These are phyloP conservation scores for Skeletonema marinoi DNA, from an alignment of 108 stramenopile species.

Conservation along the genomic window DNA sequence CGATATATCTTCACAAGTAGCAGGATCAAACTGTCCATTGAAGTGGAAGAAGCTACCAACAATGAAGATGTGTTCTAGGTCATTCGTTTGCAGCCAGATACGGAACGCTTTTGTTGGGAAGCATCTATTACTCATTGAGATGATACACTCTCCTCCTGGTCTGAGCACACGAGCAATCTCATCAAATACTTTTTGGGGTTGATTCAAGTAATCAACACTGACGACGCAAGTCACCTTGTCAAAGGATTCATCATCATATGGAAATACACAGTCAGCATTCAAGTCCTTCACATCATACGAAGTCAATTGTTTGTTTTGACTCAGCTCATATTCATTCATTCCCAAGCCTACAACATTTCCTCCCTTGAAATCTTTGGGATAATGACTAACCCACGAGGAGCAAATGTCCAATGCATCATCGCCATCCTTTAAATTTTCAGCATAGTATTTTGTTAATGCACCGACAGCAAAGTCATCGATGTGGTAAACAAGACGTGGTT, in stretches of 20 bases:
- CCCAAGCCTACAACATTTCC: constrained; percentile 84
- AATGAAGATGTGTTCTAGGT: constrained; percentile 94
- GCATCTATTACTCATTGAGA: constrained; percentile 93
- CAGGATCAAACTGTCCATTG: constrained; percentile 81
- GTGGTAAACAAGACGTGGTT: constrained; percentile 78
- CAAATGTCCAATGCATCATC: constrained; percentile 95
- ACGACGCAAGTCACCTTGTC: constrained; percentile 95
- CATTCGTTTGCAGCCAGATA: constrained; percentile 86
- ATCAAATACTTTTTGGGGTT: constrained; percentile 76
- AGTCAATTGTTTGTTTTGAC: constrained; percentile 82
- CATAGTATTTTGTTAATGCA: constrained; percentile 83
- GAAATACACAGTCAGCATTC: constrained; percentile 85
- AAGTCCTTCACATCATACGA: constrained; percentile 90
- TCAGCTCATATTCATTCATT: constrained; percentile 93
- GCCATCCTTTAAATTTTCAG: constrained; percentile 70
- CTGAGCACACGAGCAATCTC: constrained; percentile 90
- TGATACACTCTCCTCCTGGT: constrained; percentile 87
- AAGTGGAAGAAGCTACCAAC: constrained; percentile 94
- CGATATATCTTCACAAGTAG: constrained; percentile 82
- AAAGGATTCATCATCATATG: constrained; percentile 86
- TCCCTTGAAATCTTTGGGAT: constrained; percentile 76
- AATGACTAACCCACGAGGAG: constrained; percentile 91
- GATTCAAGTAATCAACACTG: constrained; percentile 89
- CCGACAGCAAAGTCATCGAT: constrained; percentile 83
- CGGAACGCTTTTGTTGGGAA: constrained; percentile 87